A percentile compares a stretch with the other conserved stretches of the same genome.
phyloP scores from a whole-genome alignment of 129 eudicot genomes.

The Ambrosia artemisiifolia region DNA sequence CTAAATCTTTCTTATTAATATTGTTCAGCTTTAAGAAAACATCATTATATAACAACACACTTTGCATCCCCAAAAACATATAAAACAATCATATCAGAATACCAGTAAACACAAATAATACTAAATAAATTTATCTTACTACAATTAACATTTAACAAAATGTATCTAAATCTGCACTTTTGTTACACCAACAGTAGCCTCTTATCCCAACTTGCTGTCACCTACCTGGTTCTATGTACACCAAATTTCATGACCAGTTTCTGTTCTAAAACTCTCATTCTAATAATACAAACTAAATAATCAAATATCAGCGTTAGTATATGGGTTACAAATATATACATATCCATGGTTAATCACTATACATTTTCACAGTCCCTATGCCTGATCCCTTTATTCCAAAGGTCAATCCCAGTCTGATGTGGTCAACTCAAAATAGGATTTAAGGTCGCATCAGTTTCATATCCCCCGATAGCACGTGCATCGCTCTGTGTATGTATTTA shows the following conservation, averaged over 20 bases:
- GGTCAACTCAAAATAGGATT: not conserved
- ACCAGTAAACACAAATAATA: not conserved
- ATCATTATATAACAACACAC: too few species aligned
- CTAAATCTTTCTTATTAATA: too few species aligned
- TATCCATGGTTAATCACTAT: conserved; percentile 42
- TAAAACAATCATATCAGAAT: not conserved
- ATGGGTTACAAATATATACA: conserved; percentile 40
- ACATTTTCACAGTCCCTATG: conserved; percentile 25
- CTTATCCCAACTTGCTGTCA: conserved; percentile 1
- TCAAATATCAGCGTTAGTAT: conserved; percentile 29
- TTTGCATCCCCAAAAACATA: too few species aligned
- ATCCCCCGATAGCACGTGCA: conserved; percentile 15
- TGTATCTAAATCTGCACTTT: conserved; percentile 17
- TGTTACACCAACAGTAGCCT: conserved; percentile 25
- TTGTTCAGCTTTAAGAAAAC: too few species aligned
- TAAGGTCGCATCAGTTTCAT: conserved; percentile 7
- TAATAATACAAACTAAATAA: conserved; percentile 21
- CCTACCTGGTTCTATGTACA: conserved; percentile 39
- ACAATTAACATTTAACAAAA: not conserved
- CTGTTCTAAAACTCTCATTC: conserved; percentile 30
- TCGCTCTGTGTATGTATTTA: conserved; percentile 28
- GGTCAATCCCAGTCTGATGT: conserved; percentile 18
- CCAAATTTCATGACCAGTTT: conserved; percentile 34
- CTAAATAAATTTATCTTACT: not conserved
- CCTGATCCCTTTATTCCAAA: not conserved